Evolutionary conservation across 345 rosid species (phyloP), one percentile per base, ranked within the genome.

Genomic region (Eucalyptus brandiana): DNA sequence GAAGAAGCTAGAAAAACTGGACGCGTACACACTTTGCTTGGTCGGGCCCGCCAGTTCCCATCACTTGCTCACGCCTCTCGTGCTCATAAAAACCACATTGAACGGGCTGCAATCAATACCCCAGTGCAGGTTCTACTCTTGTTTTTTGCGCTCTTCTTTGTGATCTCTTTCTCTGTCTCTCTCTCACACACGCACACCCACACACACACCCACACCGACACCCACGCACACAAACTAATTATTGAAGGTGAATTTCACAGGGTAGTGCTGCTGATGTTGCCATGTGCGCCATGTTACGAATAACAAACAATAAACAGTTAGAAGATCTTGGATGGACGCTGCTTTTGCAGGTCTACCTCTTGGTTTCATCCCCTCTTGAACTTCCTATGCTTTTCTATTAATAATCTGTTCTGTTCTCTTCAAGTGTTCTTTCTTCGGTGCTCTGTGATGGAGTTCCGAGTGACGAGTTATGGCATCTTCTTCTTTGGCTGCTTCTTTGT

Each of bases 241-340:
- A 18, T 54, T 4, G 30, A 60, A 37, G 87, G 24, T 87, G 85
- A 65, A 76, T 89, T 51, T 17, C 80, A 88, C 97, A 97, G 99
- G 99, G 99, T 87, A 97, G 99, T 93, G 99, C 99, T 60, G 99
- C 99, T 90, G 98, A 97, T 91, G 99, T 97, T 88, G 99, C 99
- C 85, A 97, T 96, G 97, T 96, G 98, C 87, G 99, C 99, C 42
- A 97, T 97, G 99, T 88, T 97, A 89, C 95, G 94, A 92, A 96
- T 97, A 94, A 91, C 95, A n/a, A 93, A 83, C 86, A 95, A 97
- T 89, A 87, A 87, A 67, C 90, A 85, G 34, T 91, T 97, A 88
- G 93, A 94, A 90, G 95, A 95, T 86, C 97, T 97, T 81, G 99
- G 99, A 45, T 97, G 99, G 99, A 97, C 88, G 91, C 93, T 97